Conservation (phyloP, 2,329 filamentous ascomycete genomes). For the Penicillium rolfsii region DNA sequence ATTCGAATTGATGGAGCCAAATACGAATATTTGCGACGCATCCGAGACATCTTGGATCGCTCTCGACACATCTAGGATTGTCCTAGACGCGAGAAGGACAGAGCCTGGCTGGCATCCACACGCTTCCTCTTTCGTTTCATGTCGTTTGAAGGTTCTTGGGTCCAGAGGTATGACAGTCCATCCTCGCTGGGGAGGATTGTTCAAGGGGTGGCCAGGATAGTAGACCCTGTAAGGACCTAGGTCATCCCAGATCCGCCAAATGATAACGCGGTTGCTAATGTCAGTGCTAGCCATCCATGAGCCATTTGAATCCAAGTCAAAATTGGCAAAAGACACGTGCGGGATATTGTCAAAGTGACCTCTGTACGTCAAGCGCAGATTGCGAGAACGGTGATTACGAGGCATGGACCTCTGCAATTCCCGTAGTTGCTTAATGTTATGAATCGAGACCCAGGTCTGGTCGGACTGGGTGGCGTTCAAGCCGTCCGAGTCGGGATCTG, state of each 20-base stretch:
- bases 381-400: slow-evolving; percentile 42
- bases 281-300: slow-evolving; percentile 62
- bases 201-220: slow-evolving; percentile 29
- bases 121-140: slow-evolving; percentile 42
- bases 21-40: slow-evolving; percentile 31
- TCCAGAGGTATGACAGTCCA: slow-evolving; percentile 53
- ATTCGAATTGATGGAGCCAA: background rate
- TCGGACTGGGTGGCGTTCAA: slow-evolving; percentile 14
- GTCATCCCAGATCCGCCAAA: slow-evolving; percentile 55
- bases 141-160: slow-evolving; percentile 46
- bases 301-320: slow-evolving; percentile 57
- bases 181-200: slow-evolving; percentile 36
- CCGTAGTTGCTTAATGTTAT: slow-evolving; percentile 28
- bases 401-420: slow-evolving; percentile 36
- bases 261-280: slow-evolving; percentile 54
- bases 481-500: slow-evolving; percentile 13
- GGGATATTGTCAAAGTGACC: slow-evolving; percentile 60
- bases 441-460: slow-evolving; percentile 42
- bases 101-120: slow-evolving; percentile 42
- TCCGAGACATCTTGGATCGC: slow-evolving; percentile 32
- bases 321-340: slow-evolving; percentile 62
- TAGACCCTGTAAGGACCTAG: slow-evolving; percentile 34
- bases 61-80: slow-evolving; percentile 37
- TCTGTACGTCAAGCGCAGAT: slow-evolving; percentile 47
- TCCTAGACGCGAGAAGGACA: slow-evolving; percentile 21